A percentile compares a stretch with the other conserved stretches of the same genome.
Conservation (phyloP, 2,329 filamentous ascomycete genomes). For the Setomelanomma holmii region DNA sequence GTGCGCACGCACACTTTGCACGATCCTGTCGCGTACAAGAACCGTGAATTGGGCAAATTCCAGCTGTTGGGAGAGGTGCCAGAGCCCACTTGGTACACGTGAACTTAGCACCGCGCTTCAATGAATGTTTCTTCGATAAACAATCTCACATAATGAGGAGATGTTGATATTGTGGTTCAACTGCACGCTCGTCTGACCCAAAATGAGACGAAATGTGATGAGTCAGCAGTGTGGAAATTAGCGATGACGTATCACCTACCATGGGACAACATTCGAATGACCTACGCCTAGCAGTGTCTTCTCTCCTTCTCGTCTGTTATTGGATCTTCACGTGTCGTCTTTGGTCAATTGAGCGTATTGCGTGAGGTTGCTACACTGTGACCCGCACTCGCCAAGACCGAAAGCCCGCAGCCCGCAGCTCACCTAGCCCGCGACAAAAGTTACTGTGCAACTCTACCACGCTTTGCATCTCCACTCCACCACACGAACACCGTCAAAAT, state of each 20-base stretch:
- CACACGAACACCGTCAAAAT: conserved; percentile 22
- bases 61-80: conserved; percentile 64
- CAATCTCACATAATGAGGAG: not conserved
- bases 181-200: not conserved
- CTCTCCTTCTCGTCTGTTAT: no score
- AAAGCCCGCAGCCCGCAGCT: not conserved
- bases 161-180: not conserved
- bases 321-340: not conserved
- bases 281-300: no score
- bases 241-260: not conserved
- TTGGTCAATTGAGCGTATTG: not conserved
- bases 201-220: not conserved
- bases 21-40: conserved; percentile 73
- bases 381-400: conserved; percentile 4
- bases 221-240: not conserved
- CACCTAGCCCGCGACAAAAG: conserved; percentile 6
- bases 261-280: no score
- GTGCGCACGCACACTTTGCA: conserved; percentile 71
- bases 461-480: not conserved
- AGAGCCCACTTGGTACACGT: conserved; percentile 69
- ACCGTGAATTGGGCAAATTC: conserved; percentile 66
- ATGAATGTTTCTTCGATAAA: not conserved
- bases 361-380: not conserved
- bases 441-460: not conserved
- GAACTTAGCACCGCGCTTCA: not conserved